Percentiles rank a stretch among this genome's conserved stretches.
These are phyloP conservation scores for Waltergamsia citrina DNA, from an alignment of 2,329 filamentous ascomycete species.

Conservation along the genomic window DNA sequence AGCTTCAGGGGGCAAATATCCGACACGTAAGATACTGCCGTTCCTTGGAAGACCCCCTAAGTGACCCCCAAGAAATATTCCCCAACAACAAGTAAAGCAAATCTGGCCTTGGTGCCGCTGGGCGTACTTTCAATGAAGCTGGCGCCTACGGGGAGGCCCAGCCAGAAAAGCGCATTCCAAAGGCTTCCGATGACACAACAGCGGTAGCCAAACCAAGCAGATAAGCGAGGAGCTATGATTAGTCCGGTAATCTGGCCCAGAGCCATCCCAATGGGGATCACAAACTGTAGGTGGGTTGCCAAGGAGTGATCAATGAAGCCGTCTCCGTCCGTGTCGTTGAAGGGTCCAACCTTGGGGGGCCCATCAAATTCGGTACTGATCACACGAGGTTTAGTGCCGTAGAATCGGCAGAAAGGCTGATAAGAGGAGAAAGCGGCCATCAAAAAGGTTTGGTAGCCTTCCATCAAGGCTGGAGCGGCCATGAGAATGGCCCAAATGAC, in stretches of 20 bases:
- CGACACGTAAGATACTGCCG: conserved; percentile 26
- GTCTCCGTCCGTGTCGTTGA: background rate
- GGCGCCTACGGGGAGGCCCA: background rate
- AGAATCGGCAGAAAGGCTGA: conserved; percentile 4
- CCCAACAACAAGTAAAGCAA: conserved; percentile 16
- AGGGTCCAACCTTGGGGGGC: background rate
- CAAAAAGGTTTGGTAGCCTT: conserved; percentile 18
- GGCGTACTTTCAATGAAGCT: background rate
- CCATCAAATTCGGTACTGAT: too few species aligned
- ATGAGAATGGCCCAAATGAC: conserved; percentile 10
- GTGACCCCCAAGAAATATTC: conserved; percentile 26
- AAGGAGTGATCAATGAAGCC: background rate
- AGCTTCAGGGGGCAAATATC: conserved; percentile 21
- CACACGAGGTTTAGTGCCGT: conserved; percentile 2
- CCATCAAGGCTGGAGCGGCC: conserved; percentile 23
- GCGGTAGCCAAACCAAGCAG: conserved; percentile 7
- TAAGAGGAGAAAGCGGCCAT: conserved; percentile 10
- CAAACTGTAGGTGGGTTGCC: conserved; percentile 6
- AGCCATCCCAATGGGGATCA: conserved; percentile 7
- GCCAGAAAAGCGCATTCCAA: background rate
- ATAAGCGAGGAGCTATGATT: conserved; percentile 6
- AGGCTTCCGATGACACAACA: background rate
- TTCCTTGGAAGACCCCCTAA: conserved; percentile 20
- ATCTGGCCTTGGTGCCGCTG: background rate
- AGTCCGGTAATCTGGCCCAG: conserved; percentile 9